A percentile compares a stretch with the other conserved stretches of the same genome.
These are phyloP conservation scores for Alternaria gaisen DNA, from an alignment of 2,329 filamentous ascomycete species.

Conservation along the genomic window DNA sequence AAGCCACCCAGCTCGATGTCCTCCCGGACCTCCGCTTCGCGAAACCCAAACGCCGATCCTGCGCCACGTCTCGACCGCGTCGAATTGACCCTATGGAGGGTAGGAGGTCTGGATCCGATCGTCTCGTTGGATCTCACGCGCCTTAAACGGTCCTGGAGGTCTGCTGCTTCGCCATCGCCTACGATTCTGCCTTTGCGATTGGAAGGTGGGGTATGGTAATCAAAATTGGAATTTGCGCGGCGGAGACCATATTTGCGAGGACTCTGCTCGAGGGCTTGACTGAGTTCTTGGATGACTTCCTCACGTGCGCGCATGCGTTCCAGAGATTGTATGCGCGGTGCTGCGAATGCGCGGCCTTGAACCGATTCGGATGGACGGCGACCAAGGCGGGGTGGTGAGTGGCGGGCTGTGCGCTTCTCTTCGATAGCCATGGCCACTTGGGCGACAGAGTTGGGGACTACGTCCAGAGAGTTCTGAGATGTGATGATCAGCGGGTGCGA, in stretches of 20 bases:
- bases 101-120: constrained; percentile 28
- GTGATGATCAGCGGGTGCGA: not conserved
- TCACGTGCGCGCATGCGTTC: constrained; percentile 55
- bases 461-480: constrained; percentile 61
- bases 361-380: constrained; percentile 52
- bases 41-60: constrained; percentile 44
- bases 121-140: constrained; percentile 47
- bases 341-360: constrained; percentile 63
- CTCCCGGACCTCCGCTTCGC: constrained; percentile 50
- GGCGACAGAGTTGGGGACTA: constrained; percentile 63
- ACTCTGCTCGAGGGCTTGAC: constrained; percentile 53
- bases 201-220: constrained; percentile 47
- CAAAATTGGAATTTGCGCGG: constrained; percentile 37
- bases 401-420: constrained; percentile 55
- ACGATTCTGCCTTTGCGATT: constrained; percentile 46
- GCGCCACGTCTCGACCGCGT: constrained; percentile 32
- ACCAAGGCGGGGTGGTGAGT: constrained; percentile 39
- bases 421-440: constrained; percentile 65
- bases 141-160: constrained; percentile 40
- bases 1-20: constrained; percentile 46
- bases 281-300: constrained; percentile 54
- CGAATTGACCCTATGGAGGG: constrained; percentile 33
- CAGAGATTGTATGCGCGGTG: constrained; percentile 61
- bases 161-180: constrained; percentile 40
- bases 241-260: constrained; percentile 53